Percentiles rank a stretch among this genome's conserved stretches.
Evolutionary conservation across 305 asterid genomes (phyloP).

Genomic region (Fraxinus greggii): DNA sequence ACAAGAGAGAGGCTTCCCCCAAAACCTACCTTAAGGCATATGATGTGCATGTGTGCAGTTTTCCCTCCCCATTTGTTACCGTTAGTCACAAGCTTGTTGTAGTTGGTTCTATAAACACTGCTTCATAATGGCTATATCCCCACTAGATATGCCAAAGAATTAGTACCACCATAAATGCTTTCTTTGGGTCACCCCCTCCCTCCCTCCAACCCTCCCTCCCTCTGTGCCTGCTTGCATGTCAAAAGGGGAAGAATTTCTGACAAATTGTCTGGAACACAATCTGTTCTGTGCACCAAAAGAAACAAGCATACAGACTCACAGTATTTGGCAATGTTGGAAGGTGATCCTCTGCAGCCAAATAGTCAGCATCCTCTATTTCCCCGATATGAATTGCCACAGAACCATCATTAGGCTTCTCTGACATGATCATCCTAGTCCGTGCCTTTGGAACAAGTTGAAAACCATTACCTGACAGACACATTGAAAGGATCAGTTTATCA

Average conservation of each 20-base stretch:
- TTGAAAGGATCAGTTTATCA: constrained; percentile 27
- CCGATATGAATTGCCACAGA: constrained; percentile 83
- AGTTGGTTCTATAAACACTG: neutral
- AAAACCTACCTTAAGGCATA: neutral
- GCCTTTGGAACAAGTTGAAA: constrained; percentile 58
- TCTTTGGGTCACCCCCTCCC: neutral
- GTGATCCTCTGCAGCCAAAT: constrained; percentile 70
- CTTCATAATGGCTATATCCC: neutral
- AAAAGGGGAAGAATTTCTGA: neutral
- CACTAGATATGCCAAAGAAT: neutral
- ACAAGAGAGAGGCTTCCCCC: neutral
- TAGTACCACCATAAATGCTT: neutral
- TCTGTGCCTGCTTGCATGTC: neutral
- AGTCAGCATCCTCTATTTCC: constrained; percentile 70
- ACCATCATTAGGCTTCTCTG: constrained; percentile 90
- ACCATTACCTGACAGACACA: constrained; percentile 55
- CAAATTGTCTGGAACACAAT: constrained; percentile 19
- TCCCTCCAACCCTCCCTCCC: neutral
- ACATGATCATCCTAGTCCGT: constrained; percentile 79
- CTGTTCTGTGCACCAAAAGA: constrained; percentile 13
- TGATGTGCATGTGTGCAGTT: neutral
- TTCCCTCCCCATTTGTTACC: neutral
- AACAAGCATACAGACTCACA: constrained; percentile 46
- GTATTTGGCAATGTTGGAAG: constrained; percentile 94
- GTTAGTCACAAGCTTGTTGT: neutral